phyloP scores from a whole-genome alignment of 208 protist species.

The Porcisia hertigi region DNA sequence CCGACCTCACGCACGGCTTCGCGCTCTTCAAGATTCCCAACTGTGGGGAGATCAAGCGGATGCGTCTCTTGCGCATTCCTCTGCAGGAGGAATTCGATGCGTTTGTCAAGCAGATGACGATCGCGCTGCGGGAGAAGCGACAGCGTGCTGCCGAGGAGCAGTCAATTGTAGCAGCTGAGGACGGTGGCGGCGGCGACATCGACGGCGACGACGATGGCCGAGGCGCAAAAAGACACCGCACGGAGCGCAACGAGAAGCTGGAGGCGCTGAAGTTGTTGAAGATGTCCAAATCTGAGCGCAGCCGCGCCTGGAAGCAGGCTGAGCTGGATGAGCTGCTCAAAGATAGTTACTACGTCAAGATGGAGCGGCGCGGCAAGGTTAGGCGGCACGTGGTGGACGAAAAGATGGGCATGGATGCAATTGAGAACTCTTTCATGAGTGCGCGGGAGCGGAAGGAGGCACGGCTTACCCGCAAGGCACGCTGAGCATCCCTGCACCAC shows the following conservation, averaged over 20 bases:
- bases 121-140: conserved; percentile 56
- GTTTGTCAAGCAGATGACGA: conserved; percentile 51
- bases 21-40: conserved; percentile 90
- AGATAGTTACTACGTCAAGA: conserved; percentile 92
- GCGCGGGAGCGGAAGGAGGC: conserved; percentile 80
- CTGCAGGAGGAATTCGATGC: conserved; percentile 83
- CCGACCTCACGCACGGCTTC: conserved; percentile 93
- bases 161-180: conserved; percentile 21
- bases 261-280: conserved; percentile 83
- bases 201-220: conserved; percentile 24
- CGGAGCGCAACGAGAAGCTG: conserved; percentile 87
- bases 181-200: conserved; percentile 19
- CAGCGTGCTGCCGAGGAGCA: conserved; percentile 57
- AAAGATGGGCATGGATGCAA: conserved; percentile 83
- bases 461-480: conserved; percentile 57
- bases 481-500: conserved; percentile 5
- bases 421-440: conserved; percentile 88
- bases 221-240: conserved; percentile 56
- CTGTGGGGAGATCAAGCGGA: conserved; percentile 89
- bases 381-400: conserved; percentile 67
- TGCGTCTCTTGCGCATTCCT: conserved; percentile 77
- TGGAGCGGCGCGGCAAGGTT: conserved; percentile 76
- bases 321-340: conserved; percentile 89
- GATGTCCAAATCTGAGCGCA: conserved; percentile 81
- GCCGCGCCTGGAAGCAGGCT: conserved; percentile 80